Evolutionary conservation across 495 filamentous ascomycete genomes (phyloP), one percentile per base, ranked within the genome.

Genomic region (Chaetomidium leptoderma): DNA sequence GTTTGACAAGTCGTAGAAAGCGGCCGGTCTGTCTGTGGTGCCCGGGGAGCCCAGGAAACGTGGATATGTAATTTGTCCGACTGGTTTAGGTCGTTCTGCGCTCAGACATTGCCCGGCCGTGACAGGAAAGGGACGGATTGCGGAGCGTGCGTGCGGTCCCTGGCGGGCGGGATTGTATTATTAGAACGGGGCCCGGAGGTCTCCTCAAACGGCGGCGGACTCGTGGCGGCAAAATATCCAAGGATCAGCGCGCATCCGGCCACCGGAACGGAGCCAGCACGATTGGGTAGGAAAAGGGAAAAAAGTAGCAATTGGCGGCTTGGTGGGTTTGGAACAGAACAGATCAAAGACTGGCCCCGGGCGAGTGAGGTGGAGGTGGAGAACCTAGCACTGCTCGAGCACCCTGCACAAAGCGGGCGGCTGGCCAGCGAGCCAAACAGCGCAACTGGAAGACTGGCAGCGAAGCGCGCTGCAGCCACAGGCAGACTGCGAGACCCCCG

Each of bases 401-500:
- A 29, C n/a, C n/a, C n/a, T n/a, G n/a, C 23, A 26, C n/a, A 46
- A 37, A 16, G 53, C 43, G 42, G 53, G 30, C 42, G 42, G 42
- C 42, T 47, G 30, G 53, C 53, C 19, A 17, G 27, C 27, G 16
- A 42, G 6, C 35, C 10, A 44, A 14, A 23, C 8, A 1, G 21
- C 19, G 2, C 40, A 14, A 11, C 35, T 13, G 35, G 14, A 6
- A 24, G 19, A 24, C 3, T 17, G 40, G 27, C 29, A 37, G n/a
- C 40, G 36, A 56, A 56, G 53, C 53, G 53, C 53, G 53, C 53
- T 56, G 43, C 16, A 16, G 21, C 52, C 21, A 32, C 3, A 36
- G 32, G 50, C 33, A 48, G 45, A 29, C 17, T 33, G 37, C 37
- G 32, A 40, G 24, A 39, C 21, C 49, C 50, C 53, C 53, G 33